phyloP scores from a whole-genome alignment of 1,284 basidiomycete genomes.

The Stereum hirsutum region DNA sequence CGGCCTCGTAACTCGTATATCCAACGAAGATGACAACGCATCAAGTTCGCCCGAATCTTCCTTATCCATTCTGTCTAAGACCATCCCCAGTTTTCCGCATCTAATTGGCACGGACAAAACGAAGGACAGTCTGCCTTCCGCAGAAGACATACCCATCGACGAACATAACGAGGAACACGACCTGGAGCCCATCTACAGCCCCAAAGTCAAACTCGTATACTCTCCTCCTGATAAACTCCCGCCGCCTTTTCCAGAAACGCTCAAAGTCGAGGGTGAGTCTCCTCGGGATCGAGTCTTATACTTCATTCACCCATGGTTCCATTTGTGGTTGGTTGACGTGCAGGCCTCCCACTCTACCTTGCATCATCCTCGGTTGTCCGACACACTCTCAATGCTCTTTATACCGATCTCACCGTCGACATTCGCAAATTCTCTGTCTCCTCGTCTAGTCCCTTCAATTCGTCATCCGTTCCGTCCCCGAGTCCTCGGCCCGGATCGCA shows the following conservation, averaged over 20 bases:
- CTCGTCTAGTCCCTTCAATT: constrained; percentile 6
- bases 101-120: constrained; percentile 1
- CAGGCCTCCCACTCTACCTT: constrained; percentile 62
- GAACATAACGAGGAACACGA: too few relatives aligned
- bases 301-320: neutral
- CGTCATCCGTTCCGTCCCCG: neutral
- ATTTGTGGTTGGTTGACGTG: neutral
- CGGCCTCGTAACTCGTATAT: constrained; percentile 49
- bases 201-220: constrained; percentile 31
- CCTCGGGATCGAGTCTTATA: neutral
- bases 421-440: constrained; percentile 20
- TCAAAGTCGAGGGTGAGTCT: constrained; percentile 58
- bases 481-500: neutral
- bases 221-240: constrained; percentile 58
- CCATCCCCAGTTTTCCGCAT: neutral
- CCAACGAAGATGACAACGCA: too few relatives aligned
- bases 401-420: constrained; percentile 51
- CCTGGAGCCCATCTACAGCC: constrained; percentile 20
- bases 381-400: constrained; percentile 66
- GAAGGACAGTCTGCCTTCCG: neutral
- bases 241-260: constrained; percentile 55
- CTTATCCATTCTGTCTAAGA: neutral
- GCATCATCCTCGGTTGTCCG: constrained; percentile 61
- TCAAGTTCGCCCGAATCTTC: neutral
- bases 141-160: neutral